phyloP scores from a whole-genome alignment of 768 basidiomycete genomes.

The Leccinum barrowsii region DNA sequence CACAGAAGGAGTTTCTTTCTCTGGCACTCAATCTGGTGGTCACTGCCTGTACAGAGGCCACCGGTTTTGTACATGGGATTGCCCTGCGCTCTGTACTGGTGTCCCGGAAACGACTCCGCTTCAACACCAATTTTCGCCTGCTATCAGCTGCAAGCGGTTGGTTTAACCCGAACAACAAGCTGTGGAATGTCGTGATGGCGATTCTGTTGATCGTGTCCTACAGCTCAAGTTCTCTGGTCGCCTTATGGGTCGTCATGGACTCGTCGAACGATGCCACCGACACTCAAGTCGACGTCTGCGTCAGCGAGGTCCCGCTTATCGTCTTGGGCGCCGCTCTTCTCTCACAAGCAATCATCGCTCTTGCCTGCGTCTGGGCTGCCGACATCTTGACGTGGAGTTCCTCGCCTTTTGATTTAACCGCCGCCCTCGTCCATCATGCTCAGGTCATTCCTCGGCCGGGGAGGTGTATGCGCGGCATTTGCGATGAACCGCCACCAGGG shows the following conservation, averaged over 20 bases:
- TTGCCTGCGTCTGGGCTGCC: constrained; percentile 18
- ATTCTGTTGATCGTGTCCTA: constrained; percentile 30
- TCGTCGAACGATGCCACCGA: constrained; percentile 9
- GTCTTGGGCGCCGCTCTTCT: constrained; percentile 25
- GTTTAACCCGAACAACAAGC: constrained; percentile 22
- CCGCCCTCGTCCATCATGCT: constrained; percentile 30
- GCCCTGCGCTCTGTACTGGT: constrained; percentile 27
- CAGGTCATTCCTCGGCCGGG: constrained; percentile 17
- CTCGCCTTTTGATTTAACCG: constrained; percentile 30
- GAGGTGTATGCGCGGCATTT: constrained; percentile 25
- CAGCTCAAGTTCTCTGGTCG: constrained; percentile 26
- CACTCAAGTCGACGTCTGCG: constrained; percentile 11
- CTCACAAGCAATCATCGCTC: constrained; percentile 24
- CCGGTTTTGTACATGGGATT: constrained; percentile 27
- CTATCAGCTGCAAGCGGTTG: constrained; percentile 21
- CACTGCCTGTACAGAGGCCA: constrained; percentile 28
- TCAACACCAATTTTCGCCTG: constrained; percentile 31
- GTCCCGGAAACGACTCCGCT: constrained; percentile 22
- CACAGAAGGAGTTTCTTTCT: constrained; percentile 20
- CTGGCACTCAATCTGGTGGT: constrained; percentile 29
- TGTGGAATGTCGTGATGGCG: constrained; percentile 23
- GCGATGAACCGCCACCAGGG: neutral
- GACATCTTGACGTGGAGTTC: constrained; percentile 33
- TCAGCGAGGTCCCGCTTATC: constrained; percentile 27
- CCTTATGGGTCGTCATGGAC: constrained; percentile 13